A percentile compares a stretch with the other conserved stretches of the same genome.
These are phyloP conservation scores for Pyrus betulifolia DNA, from an alignment of 306 rosid species.

Conservation along the genomic window DNA sequence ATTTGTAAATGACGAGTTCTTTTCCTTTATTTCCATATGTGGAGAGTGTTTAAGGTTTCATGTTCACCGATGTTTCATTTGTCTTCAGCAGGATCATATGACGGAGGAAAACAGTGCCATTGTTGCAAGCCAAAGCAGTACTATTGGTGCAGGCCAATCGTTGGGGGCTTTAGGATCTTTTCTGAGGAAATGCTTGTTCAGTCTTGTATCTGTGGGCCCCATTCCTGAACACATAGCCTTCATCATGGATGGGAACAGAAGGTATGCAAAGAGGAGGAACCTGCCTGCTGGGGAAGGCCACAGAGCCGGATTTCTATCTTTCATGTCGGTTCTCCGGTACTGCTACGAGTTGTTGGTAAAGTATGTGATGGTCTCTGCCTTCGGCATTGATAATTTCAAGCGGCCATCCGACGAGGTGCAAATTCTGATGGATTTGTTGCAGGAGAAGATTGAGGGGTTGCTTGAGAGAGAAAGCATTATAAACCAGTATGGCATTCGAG, in stretches of 20 bases:
- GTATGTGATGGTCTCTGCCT: constrained; percentile 63
- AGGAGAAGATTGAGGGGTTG: constrained; percentile 55
- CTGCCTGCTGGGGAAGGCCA: constrained; percentile 50
- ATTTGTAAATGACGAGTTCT: neutral
- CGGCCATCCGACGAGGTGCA: constrained; percentile 55
- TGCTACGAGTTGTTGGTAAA: constrained; percentile 71
- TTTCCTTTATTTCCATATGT: neutral
- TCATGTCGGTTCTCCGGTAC: constrained; percentile 44
- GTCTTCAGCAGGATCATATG: constrained; percentile 15
- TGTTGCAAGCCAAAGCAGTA: constrained; percentile 8
- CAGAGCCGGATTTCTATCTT: constrained; percentile 52
- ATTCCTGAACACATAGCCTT: constrained; percentile 72
- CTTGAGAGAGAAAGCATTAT: constrained; percentile 44
- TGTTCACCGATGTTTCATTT: constrained; percentile 4
- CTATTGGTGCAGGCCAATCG: constrained; percentile 8
- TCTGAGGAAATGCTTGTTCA: constrained; percentile 49
- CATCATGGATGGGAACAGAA: constrained; percentile 90
- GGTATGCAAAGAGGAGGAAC: constrained; percentile 56
- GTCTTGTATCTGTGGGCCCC: constrained; percentile 50
- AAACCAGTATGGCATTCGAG: constrained; percentile 47
- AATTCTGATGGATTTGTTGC: constrained; percentile 60
- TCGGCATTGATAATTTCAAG: constrained; percentile 79
- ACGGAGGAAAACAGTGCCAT: constrained; percentile 33
- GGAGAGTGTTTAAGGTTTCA: constrained; percentile 10
- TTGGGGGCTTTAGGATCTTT: constrained; percentile 27